These are phyloP conservation scores for Syncephalastrum sp. DNA, from an alignment of 371 early-diverging fungal species.

Conservation along the genomic window DNA sequence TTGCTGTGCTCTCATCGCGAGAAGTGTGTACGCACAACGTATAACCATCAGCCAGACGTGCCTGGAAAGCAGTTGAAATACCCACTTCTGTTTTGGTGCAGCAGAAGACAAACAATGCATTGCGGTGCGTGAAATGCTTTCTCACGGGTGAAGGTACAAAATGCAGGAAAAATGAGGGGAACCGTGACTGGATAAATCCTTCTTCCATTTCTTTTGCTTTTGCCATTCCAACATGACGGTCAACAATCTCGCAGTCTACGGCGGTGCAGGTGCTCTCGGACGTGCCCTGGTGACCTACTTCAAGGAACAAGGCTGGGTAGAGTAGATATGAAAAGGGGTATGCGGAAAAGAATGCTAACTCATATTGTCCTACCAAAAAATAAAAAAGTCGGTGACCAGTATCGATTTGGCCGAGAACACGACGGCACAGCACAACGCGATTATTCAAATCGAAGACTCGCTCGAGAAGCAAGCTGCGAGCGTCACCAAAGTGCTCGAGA, in stretches of 20 bases:
- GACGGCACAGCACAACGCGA: slow-evolving; percentile 73
- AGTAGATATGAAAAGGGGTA: not conserved
- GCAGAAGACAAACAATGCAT: too few relatives aligned
- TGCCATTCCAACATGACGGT: slow-evolving; percentile 22
- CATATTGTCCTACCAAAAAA: not conserved
- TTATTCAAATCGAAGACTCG: slow-evolving; percentile 41
- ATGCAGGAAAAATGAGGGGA: too few relatives aligned
- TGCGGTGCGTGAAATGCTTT: too few relatives aligned
- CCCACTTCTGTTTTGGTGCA: too few relatives aligned
- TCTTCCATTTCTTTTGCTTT: slow-evolving; percentile 3
- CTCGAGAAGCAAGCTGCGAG: slow-evolving; percentile 63
- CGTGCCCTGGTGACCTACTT: slow-evolving; percentile 72
- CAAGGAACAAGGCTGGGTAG: slow-evolving; percentile 72
- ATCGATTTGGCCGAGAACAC: slow-evolving; percentile 75
- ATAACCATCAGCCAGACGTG: slow-evolving; percentile 16
- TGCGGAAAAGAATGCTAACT: not conserved
- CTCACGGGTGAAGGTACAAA: too few relatives aligned
- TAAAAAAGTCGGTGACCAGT: slow-evolving; percentile 69
- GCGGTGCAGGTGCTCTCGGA: slow-evolving; percentile 93
- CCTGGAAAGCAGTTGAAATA: too few relatives aligned
- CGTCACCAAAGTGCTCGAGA: slow-evolving; percentile 41
- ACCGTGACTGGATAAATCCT: too few relatives aligned
- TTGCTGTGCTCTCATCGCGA: slow-evolving; percentile 42
- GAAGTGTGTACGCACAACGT: slow-evolving; percentile 34
- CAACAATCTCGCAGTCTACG: slow-evolving; percentile 79